Conservation (phyloP, 352 stramenopile species). For the Phytophthora pistaciae region DNA sequence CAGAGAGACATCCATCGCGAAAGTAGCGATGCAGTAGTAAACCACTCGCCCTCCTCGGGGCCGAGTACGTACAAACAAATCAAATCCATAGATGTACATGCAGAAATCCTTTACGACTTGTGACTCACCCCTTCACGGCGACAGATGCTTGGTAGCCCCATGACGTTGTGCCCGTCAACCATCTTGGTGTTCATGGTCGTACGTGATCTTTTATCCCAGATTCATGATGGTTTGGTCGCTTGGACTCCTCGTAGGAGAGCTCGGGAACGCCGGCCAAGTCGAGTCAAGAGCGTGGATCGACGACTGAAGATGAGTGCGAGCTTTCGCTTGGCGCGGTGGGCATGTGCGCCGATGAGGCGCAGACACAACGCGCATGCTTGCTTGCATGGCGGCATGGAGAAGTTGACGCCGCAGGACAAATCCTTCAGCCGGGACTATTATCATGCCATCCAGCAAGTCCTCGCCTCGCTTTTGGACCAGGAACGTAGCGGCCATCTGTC, state of each 20-base stretch:
- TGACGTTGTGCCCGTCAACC: no score
- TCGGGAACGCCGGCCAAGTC: neutral
- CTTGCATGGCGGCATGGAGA: neutral
- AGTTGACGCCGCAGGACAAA: no score
- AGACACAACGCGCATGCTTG: neutral
- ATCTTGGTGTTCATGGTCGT: no score
- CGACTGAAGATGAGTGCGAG: neutral
- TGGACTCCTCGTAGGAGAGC: neutral
- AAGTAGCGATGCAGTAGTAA: constrained; percentile 29
- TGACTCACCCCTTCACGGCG: neutral
- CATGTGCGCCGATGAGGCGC: neutral
- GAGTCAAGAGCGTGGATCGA: constrained; percentile 15
- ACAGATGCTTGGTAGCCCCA: no score
- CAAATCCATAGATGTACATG: neutral
- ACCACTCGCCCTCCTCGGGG: constrained; percentile 13
- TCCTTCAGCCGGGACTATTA: no score
- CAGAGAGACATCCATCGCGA: constrained; percentile 24
- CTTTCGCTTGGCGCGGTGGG: no score
- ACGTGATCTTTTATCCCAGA: no score
- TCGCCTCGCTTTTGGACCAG: no score
- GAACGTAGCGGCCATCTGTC: constrained; percentile 27
- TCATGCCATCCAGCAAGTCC: no score
- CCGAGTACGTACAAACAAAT: constrained; percentile 10
- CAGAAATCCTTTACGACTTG: neutral
- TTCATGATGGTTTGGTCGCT: no score